Evolutionary conservation across 805 yeast species (phyloP), one percentile per base, ranked within the genome.

Genomic region (Danielozyma ontarioensis): DNA sequence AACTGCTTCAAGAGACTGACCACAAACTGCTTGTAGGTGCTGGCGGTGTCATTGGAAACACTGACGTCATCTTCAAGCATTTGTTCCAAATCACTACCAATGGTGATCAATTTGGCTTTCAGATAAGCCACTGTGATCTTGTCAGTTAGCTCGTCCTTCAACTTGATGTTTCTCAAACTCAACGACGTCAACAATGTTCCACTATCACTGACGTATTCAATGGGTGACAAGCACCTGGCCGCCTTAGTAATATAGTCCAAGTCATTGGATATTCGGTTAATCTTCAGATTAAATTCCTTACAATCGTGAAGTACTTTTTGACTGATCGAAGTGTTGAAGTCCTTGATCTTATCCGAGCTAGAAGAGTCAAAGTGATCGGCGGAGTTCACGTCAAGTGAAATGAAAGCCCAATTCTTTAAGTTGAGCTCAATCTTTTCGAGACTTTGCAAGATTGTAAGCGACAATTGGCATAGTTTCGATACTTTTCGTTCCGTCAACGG

Each of bases 21-120:
- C 27, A 82, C 79, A 48, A 81, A 81, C 10, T 60, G 57, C 45
- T 76, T 76, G 49, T 80, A 81, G 1, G 70, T 64, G 13, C 42
- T 28, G 8, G 40, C 41, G 18, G 50, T 53, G 6, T 55, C 61
- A 4, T 41, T 46, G 5, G 44, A 24, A 4, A 17, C 17, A 11
- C 24, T 64, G 12, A 46, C 38, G 8, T 74, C 60, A 2, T 73
- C 70, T 2, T 57, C 62, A 27, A 68, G 56, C 53, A 71, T 68
- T 26, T 62, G 51, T 36, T 74, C 79, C 32, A 82, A 51, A 39
- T 80, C 84, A 24, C 70, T 65, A n/a, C 83, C 83, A 13, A 82
- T 81, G 11, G 72, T 62, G 21, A 81, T 72, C 32, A 82, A 61
- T 43, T 76, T 78, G 16, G 87, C 80, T 48, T 77, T 76, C 46